Conservation (phyloP, 441 rosid genomes). For the Biscutella laevigata region DNA sequence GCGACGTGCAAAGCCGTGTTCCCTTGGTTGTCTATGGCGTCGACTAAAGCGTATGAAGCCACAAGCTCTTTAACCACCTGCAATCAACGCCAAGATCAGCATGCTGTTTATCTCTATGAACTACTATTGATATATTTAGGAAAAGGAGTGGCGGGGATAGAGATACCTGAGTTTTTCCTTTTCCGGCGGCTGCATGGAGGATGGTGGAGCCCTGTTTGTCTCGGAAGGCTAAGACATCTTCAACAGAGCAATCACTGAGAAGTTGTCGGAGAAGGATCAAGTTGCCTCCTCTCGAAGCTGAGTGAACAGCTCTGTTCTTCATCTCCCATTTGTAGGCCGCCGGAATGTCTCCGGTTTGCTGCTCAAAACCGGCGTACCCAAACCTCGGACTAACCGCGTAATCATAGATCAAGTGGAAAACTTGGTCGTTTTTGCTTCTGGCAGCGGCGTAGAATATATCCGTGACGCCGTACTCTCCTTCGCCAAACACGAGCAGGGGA, state of each 20-base stretch:
- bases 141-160: not conserved
- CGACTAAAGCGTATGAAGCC: conserved; percentile 38
- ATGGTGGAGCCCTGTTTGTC: conserved; percentile 72
- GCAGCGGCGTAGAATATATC: conserved; percentile 80
- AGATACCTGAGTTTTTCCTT: conserved; percentile 65
- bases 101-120: not conserved
- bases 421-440: conserved; percentile 49
- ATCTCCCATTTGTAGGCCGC: conserved; percentile 57
- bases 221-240: conserved; percentile 47
- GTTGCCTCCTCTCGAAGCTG: conserved; percentile 85
- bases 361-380: conserved; percentile 40
- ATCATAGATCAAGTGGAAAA: conserved; percentile 60
- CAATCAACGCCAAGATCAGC: conserved; percentile 2
- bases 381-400: conserved; percentile 66
- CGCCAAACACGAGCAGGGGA: conserved; percentile 76
- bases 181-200: conserved; percentile 77
- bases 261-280: conserved; percentile 47
- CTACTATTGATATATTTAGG: not conserved
- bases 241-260: conserved; percentile 30
- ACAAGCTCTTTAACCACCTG: conserved; percentile 66
- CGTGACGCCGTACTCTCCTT: conserved; percentile 85
- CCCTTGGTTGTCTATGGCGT: conserved; percentile 54
- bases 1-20: conserved; percentile 75
- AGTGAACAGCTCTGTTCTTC: conserved; percentile 71
- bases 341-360: conserved; percentile 52